A percentile compares a stretch with the other conserved stretches of the same genome.
Conservation (phyloP, 345 rosid genomes). For the Camelina hispida region DNA sequence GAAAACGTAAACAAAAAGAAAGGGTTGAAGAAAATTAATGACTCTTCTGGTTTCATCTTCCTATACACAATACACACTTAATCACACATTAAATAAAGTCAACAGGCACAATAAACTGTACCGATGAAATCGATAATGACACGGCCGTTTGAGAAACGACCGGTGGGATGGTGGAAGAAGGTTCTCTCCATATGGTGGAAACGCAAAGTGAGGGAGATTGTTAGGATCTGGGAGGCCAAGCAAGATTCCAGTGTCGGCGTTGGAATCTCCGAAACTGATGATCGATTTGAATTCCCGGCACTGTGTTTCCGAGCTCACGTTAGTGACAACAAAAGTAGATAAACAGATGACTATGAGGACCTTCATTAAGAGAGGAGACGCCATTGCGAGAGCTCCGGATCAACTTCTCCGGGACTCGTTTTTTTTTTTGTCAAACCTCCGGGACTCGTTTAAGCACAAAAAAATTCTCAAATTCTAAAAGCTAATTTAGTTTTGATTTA, state of each 20-base stretch:
- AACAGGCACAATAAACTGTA: conserved; percentile 6
- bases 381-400: background rate
- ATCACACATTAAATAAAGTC: background rate
- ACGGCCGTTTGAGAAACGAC: conserved; percentile 57
- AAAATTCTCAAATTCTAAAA: no score
- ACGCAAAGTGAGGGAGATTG: conserved; percentile 26
- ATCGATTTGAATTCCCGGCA: conserved; percentile 40
- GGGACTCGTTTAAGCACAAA: no score
- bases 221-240: conserved; percentile 24
- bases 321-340: conserved; percentile 1
- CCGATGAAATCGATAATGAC: conserved; percentile 60
- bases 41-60: no score
- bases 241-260: conserved; percentile 58
- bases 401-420: no score
- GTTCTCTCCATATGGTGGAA: conserved; percentile 56
- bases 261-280: conserved; percentile 64
- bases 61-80: background rate
- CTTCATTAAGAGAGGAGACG: background rate
- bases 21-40: no score
- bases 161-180: conserved; percentile 53
- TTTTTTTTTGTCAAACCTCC: no score
- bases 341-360: background rate
- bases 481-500: no score
- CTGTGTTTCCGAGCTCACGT: background rate
- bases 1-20: no score